Evolutionary conservation across 768 basidiomycete species (phyloP).

Genomic region (Rhizopogon vesiculosus): DNA sequence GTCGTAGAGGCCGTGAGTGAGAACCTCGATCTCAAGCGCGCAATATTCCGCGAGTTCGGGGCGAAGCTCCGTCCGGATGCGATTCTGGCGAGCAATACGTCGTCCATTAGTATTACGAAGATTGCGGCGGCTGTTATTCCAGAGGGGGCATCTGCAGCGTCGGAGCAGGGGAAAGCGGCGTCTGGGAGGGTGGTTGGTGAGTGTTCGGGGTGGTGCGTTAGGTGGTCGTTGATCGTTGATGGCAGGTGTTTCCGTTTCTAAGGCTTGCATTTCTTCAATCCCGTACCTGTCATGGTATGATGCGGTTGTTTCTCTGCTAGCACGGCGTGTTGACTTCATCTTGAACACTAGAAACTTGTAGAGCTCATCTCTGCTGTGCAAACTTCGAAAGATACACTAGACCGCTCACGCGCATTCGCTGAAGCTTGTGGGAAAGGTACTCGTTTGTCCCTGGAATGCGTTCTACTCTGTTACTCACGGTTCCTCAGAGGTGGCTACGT

Average conservation of each 20-base stretch:
- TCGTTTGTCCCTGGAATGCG: not conserved
- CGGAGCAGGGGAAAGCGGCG: slow-evolving; percentile 55
- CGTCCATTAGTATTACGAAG: slow-evolving; percentile 92
- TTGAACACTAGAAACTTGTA: slow-evolving; percentile 68
- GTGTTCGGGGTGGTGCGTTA: slow-evolving; percentile 10
- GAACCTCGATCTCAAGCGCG: slow-evolving; percentile 69
- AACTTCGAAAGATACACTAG: slow-evolving; percentile 73
- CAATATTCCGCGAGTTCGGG: slow-evolving; percentile 69
- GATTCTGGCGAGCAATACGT: slow-evolving; percentile 90
- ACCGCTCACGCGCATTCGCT: slow-evolving; percentile 77
- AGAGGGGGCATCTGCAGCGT: slow-evolving; percentile 49
- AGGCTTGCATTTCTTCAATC: slow-evolving; percentile 96
- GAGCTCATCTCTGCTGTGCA: slow-evolving; percentile 93
- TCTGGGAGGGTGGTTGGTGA: slow-evolving; percentile 80
- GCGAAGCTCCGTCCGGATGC: slow-evolving; percentile 63
- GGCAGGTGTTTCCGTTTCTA: not conserved
- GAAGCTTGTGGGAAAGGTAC: slow-evolving; percentile 85
- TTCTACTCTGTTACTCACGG: not conserved
- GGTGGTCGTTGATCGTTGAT: not conserved
- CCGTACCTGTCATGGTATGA: slow-evolving; percentile 91
- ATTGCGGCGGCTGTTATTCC: slow-evolving; percentile 80
- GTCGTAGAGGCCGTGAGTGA: slow-evolving; percentile 95
- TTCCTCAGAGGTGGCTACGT: slow-evolving; percentile 75
- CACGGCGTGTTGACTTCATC: not conserved
- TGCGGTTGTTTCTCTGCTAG: not conserved